Evolutionary conservation across 2,329 filamentous ascomycete genomes (phyloP).

Genomic region (Metarhizium humberi): DNA sequence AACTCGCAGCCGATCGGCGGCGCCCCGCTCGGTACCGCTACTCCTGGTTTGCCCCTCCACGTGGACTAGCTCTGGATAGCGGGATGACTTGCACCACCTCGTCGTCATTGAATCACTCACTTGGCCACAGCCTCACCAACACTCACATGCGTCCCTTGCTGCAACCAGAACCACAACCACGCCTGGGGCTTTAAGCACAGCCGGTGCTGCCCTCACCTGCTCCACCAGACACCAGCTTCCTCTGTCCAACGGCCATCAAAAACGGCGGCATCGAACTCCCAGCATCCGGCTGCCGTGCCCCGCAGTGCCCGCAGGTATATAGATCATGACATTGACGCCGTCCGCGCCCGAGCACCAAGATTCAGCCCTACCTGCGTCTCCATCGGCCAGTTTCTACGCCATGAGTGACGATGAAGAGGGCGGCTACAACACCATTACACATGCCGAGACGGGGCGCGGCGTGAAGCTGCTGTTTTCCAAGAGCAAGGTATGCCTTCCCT

Average conservation of each 20-base stretch:
- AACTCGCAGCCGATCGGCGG: background rate
- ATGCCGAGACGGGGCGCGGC: constrained; percentile 64
- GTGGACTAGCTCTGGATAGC: background rate
- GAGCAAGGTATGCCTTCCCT: constrained; percentile 62
- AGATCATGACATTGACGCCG: constrained; percentile 3
- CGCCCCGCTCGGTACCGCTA: background rate
- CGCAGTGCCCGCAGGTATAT: background rate
- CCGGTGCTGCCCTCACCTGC: background rate
- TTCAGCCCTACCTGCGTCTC: constrained; percentile 7
- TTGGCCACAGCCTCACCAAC: too few relatives aligned
- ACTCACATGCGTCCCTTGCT: too few relatives aligned
- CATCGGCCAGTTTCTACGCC: constrained; percentile 36
- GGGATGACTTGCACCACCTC: too few relatives aligned
- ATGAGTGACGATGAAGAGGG: constrained; percentile 94
- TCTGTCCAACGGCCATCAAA: background rate
- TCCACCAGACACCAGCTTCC: background rate
- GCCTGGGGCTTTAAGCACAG: background rate
- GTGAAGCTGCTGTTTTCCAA: constrained; percentile 94
- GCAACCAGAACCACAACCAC: too few relatives aligned
- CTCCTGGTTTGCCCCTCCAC: background rate
- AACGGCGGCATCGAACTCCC: too few relatives aligned
- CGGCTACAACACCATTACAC: constrained; percentile 88
- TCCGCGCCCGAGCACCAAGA: background rate
- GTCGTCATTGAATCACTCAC: too few relatives aligned
- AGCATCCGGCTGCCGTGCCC: too few relatives aligned